Percentiles rank a stretch among this genome's conserved stretches.
phyloP scores from a whole-genome alignment of 345 rosid species.

The Sisymbrium irio region DNA sequence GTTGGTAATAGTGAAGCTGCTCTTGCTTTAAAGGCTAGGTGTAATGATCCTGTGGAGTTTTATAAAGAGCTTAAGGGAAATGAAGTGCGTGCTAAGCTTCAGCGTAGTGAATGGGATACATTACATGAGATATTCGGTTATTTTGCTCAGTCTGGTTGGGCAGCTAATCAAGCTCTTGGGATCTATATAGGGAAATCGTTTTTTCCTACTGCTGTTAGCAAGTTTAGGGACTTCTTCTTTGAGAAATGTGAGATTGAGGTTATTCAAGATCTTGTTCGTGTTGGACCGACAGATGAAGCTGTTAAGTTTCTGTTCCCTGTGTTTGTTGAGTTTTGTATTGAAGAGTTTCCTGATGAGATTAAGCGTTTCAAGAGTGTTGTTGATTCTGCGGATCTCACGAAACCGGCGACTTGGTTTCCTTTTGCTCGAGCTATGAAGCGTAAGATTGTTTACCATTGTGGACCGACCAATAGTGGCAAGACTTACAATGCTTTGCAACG shows the following conservation, averaged over 20 bases:
- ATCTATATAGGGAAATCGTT: constrained; percentile 78
- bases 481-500: constrained; percentile 86
- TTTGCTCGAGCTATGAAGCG: constrained; percentile 93
- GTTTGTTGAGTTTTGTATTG: constrained; percentile 81
- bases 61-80: constrained; percentile 51
- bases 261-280: constrained; percentile 47
- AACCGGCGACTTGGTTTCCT: constrained; percentile 91
- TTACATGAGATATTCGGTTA: constrained; percentile 48
- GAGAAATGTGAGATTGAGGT: constrained; percentile 50
- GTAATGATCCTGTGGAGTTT: constrained; percentile 53
- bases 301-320: constrained; percentile 75
- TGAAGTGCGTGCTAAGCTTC: constrained; percentile 40
- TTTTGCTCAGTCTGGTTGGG: constrained; percentile 75
- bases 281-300: constrained; percentile 69
- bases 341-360: constrained; percentile 73
- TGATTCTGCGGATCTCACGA: constrained; percentile 79
- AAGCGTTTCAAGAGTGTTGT: constrained; percentile 57
- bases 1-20: constrained; percentile 19
- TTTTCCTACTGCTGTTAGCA: constrained; percentile 67
- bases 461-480: constrained; percentile 96
- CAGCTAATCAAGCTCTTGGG: constrained; percentile 80
- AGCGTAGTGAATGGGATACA: constrained; percentile 41
- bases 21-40: constrained; percentile 16
- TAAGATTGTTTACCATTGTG: constrained; percentile 84
- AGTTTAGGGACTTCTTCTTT: constrained; percentile 51